A percentile compares a stretch with the other conserved stretches of the same genome.
phyloP scores from a whole-genome alignment of 768 basidiomycete genomes.

The Tylopilus vinaceipallidus region DNA sequence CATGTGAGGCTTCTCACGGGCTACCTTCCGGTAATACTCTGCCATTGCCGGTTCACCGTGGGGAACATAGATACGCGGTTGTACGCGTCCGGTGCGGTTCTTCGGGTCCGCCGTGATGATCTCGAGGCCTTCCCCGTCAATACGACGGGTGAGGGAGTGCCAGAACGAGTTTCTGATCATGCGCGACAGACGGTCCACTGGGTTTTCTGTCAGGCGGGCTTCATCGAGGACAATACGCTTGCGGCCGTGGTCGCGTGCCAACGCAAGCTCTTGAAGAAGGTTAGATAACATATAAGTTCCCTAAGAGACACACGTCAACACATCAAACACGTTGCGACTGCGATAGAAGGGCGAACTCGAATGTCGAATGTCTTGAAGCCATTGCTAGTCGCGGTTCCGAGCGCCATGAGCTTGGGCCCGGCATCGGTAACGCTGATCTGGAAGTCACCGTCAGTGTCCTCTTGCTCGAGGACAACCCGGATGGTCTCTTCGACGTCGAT shows the following conservation, averaged over 20 bases:
- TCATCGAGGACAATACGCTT: constrained; percentile 99
- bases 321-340: not conserved
- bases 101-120: constrained; percentile 98
- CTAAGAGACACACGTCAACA: constrained; percentile 37
- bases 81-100: constrained; percentile 87
- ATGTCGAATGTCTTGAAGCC: constrained; percentile 98
- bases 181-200: constrained; percentile 91
- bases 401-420: constrained; percentile 92
- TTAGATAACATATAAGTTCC: constrained; percentile 99
- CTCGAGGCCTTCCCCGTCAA: constrained; percentile 96
- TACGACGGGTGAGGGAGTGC: constrained; percentile 94
- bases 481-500: constrained; percentile 99
- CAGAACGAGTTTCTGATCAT: constrained; percentile 99
- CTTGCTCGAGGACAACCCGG: constrained; percentile 92
- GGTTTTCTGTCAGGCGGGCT: constrained; percentile 95
- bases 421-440: constrained; percentile 96
- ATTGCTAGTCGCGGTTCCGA: constrained; percentile 96
- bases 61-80: constrained; percentile 94
- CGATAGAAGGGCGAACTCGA: constrained; percentile 50
- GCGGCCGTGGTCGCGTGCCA: constrained; percentile 91
- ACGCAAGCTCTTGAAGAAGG: constrained; percentile 95
- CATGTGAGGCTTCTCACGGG: constrained; percentile 88
- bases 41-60: constrained; percentile 92
- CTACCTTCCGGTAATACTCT: constrained; percentile 92
- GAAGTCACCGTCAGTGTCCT: constrained; percentile 96